Evolutionary conservation across 306 rosid genomes (phyloP).

Genomic region (Cucurbita maxima): DNA sequence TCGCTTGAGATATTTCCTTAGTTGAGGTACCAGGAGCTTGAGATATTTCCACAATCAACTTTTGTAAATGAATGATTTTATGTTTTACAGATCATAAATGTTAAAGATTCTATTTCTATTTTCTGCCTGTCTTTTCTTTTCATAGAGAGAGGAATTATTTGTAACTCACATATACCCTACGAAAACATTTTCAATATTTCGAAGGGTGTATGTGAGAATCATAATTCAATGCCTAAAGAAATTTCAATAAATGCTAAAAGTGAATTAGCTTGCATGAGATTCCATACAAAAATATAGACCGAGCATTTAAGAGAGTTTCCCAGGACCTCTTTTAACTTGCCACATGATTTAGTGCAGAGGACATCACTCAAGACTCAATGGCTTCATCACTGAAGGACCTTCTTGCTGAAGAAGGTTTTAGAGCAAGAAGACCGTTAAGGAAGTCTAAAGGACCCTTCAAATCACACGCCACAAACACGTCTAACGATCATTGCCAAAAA

Average conservation of each 20-base stretch:
- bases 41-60: not conserved
- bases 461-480: conserved; percentile 19
- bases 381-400: conserved; percentile 70
- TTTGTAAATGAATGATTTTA: not conserved
- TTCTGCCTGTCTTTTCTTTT: not conserved
- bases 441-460: conserved; percentile 36
- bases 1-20: not conserved
- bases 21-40: not conserved
- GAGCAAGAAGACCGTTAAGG: conserved; percentile 27
- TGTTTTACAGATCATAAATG: not conserved
- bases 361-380: conserved; percentile 22
- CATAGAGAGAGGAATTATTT: not conserved
- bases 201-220: not conserved
- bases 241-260: not conserved
- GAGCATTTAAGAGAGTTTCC: not conserved
- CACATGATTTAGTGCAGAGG: conserved; percentile 7
- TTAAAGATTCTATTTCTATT: not conserved
- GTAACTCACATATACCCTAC: not conserved
- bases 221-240: not conserved
- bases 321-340: not conserved
- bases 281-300: not conserved
- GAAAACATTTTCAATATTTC: not conserved
- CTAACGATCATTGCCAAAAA: conserved; percentile 5
- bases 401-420: conserved; percentile 71
- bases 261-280: not conserved